phyloP scores from a whole-genome alignment of 148 eudicot genomes.

The Linanthus parryae region DNA sequence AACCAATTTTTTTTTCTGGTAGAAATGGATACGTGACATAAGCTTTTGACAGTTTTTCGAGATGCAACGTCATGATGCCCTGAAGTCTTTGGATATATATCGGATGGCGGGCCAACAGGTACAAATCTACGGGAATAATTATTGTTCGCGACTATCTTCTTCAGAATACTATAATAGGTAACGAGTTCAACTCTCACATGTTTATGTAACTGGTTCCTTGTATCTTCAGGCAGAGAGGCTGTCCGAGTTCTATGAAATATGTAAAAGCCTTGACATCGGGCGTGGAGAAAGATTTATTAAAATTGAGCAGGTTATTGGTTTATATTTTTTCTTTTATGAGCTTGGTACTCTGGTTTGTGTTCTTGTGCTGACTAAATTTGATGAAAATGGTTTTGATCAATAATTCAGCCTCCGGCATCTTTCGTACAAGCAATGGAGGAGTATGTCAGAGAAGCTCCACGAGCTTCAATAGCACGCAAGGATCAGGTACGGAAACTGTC shows the following conservation, averaged over 20 bases:
- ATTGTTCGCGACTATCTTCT: too few species aligned
- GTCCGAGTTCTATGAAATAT: constrained; percentile 91
- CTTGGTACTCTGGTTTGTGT: too few species aligned
- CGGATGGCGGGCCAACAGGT: constrained; percentile 92
- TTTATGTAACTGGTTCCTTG: background rate
- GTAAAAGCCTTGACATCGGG: constrained; percentile 79
- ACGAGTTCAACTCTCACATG: background rate
- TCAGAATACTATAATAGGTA: background rate
- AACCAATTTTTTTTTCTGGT: background rate
- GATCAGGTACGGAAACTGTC: constrained; percentile 50
- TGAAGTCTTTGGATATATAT: constrained; percentile 83
- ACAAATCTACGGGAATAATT: background rate
- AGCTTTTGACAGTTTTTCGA: constrained; percentile 30
- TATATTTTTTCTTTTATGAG: constrained; percentile 6
- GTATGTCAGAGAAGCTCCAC: constrained; percentile 87
- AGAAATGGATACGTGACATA: background rate
- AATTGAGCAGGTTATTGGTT: constrained; percentile 79
- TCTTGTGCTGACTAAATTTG: background rate
- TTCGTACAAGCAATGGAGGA: constrained; percentile 99
- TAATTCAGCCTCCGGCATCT: constrained; percentile 86
- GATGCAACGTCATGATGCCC: constrained; percentile 84
- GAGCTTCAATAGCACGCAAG: constrained; percentile 65
- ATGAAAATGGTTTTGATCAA: background rate
- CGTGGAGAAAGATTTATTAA: constrained; percentile 81
- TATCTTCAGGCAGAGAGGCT: constrained; percentile 77